These are phyloP conservation scores for Linnemannia schmuckeri DNA, from an alignment of 192 early-diverging fungal species.

Conservation along the genomic window DNA sequence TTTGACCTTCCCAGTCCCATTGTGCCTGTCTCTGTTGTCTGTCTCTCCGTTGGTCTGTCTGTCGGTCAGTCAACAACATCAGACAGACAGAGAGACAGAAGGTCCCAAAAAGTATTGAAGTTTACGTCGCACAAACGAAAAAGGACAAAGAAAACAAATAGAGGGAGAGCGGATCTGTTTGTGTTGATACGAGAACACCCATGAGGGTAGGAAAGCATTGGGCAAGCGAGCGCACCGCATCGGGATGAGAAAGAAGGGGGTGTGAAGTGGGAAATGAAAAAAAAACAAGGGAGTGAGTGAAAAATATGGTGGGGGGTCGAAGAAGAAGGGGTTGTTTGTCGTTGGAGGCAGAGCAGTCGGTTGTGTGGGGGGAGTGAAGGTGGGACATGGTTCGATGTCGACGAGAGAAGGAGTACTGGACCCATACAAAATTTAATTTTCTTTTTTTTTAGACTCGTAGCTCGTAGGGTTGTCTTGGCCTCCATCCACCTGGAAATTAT, in stretches of 20 bases:
- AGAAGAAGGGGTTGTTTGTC: not conserved
- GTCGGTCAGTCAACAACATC: not conserved
- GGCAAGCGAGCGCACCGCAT: not conserved
- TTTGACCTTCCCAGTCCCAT: not conserved
- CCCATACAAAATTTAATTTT: too few species aligned
- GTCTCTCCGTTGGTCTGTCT: not conserved
- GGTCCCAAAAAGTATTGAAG: not conserved
- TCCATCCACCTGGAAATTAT: too few species aligned
- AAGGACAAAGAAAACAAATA: not conserved
- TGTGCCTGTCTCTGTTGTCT: not conserved
- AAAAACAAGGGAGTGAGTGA: not conserved
- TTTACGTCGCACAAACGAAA: not conserved
- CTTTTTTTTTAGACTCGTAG: too few species aligned
- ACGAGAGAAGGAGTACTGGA: too few species aligned
- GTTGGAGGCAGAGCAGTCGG: not conserved
- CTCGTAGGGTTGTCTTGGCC: too few species aligned
- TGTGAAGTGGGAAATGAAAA: not conserved
- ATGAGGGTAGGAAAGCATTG: not conserved
- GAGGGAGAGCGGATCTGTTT: not conserved
- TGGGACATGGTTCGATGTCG: not conserved
- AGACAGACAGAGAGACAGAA: too few species aligned
- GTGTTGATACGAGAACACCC: slow-evolving; percentile 1
- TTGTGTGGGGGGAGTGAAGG: not conserved
- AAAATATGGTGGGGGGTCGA: not conserved
- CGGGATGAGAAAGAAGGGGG: not conserved